Conservation (phyloP, 179 eudicot genomes). For the Silene coronaria region DNA sequence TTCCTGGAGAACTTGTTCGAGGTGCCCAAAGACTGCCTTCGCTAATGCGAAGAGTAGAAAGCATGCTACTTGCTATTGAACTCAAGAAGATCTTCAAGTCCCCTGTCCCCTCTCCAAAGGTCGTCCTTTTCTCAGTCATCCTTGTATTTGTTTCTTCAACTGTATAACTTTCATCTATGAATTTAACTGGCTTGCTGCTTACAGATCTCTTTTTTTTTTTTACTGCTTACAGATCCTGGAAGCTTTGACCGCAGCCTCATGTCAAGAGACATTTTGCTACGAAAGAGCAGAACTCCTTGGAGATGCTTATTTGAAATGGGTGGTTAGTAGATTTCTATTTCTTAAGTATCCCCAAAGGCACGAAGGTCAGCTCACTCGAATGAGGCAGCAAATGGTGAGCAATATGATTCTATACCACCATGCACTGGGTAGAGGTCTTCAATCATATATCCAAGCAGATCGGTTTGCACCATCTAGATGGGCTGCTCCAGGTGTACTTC, state of each 20-base stretch:
- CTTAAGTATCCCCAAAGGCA: constrained; percentile 95
- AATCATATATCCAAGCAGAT: constrained; percentile 94
- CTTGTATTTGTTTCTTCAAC: neutral
- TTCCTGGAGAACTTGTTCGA: constrained; percentile 84
- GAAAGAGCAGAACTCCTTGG: constrained; percentile 99
- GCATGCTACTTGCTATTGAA: constrained; percentile 94
- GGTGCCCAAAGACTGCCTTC: constrained; percentile 99
- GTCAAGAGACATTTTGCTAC: constrained; percentile 97
- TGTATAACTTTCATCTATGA: neutral
- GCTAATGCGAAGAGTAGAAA: constrained; percentile 93
- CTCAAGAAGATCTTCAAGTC: constrained; percentile 66
- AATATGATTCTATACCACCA: constrained; percentile 84
- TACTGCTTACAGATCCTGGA: constrained; percentile 68
- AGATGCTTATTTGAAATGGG: constrained; percentile 98
- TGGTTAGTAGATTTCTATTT: constrained; percentile 85
- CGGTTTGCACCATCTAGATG: constrained; percentile 97
- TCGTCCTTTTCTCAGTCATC: constrained; percentile 16
- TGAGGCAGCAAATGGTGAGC: constrained; percentile 99
- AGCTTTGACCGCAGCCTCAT: constrained; percentile 98
- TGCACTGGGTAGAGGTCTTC: constrained; percentile 81
- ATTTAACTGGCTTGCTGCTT: constrained; percentile 20
- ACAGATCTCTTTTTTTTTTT: too few species aligned
- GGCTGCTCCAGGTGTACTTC: constrained; percentile 99
- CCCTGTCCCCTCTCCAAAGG: constrained; percentile 85
- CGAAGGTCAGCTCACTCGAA: constrained; percentile 96